Evolutionary conservation across 169 alveolate species (phyloP).

Genomic region (Babesia bigemina): DNA sequence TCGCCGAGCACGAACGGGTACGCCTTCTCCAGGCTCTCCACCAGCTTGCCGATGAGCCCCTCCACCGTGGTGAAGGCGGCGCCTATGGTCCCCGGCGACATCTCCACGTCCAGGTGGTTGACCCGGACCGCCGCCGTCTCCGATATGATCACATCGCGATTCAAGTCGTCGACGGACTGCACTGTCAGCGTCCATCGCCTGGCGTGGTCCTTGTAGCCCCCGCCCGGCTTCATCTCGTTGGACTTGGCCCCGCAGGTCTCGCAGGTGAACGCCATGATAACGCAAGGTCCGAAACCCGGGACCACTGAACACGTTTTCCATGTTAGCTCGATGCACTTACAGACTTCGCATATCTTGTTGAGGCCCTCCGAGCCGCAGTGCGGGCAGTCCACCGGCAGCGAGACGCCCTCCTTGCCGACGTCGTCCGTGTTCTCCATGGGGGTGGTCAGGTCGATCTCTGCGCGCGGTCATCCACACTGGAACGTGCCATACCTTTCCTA

Average conservation of each 20-base stretch:
- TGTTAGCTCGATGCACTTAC: conserved; percentile 19
- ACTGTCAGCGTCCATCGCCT: conserved; percentile 49
- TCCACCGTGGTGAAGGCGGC: conserved; percentile 94
- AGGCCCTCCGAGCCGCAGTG: conserved; percentile 82
- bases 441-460: conserved; percentile 46
- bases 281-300: conserved; percentile 95
- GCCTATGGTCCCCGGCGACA: conserved; percentile 88
- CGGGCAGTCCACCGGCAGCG: conserved; percentile 75
- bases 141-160: conserved; percentile 93
- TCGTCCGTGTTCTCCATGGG: conserved; percentile 60
- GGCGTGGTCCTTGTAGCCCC: conserved; percentile 92
- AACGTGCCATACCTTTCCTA: not conserved
- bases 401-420: conserved; percentile 48
- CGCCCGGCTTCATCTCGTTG: conserved; percentile 95
- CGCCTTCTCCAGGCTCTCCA: conserved; percentile 80
- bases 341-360: conserved; percentile 88
- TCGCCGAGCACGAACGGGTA: conserved; percentile 94
- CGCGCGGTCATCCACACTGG: too few relatives aligned
- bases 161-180: conserved; percentile 82
- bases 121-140: conserved; percentile 90
- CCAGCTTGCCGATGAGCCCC: conserved; percentile 88
- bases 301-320: conserved; percentile 55
- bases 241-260: conserved; percentile 92
- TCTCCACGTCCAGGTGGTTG: conserved; percentile 92
- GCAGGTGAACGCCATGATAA: conserved; percentile 92